These are phyloP conservation scores for Enterocytospora artemiae DNA, from an alignment of 371 early-diverging fungal species.

Conservation along the genomic window DNA sequence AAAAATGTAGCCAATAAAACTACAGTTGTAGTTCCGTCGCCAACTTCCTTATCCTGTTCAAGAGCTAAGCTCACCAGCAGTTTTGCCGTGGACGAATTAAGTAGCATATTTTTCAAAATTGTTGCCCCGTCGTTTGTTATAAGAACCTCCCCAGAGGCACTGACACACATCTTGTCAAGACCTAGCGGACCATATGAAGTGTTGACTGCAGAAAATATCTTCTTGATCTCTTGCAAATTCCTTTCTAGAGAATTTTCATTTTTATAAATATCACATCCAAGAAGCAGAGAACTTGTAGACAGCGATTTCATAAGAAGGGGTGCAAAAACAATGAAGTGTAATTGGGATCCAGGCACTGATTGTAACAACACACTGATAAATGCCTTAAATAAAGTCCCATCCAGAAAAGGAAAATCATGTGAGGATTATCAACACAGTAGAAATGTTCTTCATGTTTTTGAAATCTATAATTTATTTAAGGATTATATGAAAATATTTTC, in stretches of 20 bases:
- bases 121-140: conserved; percentile 99
- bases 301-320: conserved; percentile 11
- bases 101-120: conserved; percentile 83
- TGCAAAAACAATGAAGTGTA: neutral
- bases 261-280: conserved; percentile 17
- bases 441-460: too few species aligned
- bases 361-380: neutral
- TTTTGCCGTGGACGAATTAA: conserved; percentile 90
- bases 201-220: conserved; percentile 73
- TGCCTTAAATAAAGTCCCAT: neutral
- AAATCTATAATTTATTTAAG: too few species aligned
- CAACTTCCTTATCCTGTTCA: conserved; percentile 97
- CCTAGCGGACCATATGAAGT: conserved; percentile 97
- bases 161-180: conserved; percentile 98
- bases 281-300: conserved; percentile 32
- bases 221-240: conserved; percentile 29
- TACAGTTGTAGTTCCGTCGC: conserved; percentile 99
- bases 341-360: neutral
- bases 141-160: conserved; percentile 94
- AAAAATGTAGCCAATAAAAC: conserved; percentile 94
- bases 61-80: conserved; percentile 93
- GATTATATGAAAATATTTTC: conserved; percentile 27
- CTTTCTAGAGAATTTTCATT: conserved; percentile 28
- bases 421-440: neutral
- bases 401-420: neutral